These are phyloP conservation scores for Aspergillus sp. DNA, from an alignment of 2,329 filamentous ascomycete species.

Conservation along the genomic window DNA sequence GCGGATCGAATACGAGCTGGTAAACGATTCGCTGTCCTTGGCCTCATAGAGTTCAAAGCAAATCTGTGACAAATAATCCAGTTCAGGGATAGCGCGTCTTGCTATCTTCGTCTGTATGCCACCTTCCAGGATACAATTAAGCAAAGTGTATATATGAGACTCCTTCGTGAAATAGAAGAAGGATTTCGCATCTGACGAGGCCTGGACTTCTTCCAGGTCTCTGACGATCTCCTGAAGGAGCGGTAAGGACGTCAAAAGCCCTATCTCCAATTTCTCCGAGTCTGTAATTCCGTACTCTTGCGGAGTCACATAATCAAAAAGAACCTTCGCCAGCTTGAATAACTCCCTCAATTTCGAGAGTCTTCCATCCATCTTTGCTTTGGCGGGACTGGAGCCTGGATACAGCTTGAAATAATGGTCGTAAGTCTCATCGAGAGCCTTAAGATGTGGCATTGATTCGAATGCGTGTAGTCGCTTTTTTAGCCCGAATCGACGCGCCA, in stretches of 20 bases:
- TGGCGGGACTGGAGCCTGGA: constrained; percentile 63
- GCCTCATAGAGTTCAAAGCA: constrained; percentile 98
- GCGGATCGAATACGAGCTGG: constrained; percentile 89
- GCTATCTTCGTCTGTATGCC: constrained; percentile 96
- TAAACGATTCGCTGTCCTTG: constrained; percentile 66
- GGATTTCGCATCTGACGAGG: constrained; percentile 83
- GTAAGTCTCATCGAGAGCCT: constrained; percentile 48
- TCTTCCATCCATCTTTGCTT: constrained; percentile 72
- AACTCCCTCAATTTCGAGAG: constrained; percentile 85
- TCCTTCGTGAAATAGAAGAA: constrained; percentile 99
- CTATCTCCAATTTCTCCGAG: constrained; percentile 96
- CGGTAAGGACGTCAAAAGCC: constrained; percentile 83
- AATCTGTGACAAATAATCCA: constrained; percentile 95
- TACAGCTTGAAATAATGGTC: constrained; percentile 84
- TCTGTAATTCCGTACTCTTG: constrained; percentile 97
- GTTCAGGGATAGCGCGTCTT: constrained; percentile 86
- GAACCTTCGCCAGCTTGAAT: constrained; percentile 84
- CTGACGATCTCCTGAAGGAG: constrained; percentile 94
- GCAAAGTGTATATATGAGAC: constrained; percentile 93
- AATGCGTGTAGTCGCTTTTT: constrained; percentile 45
- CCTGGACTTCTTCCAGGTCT: constrained; percentile 94
- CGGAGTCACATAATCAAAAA: constrained; percentile 97
- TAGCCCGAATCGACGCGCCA: constrained; percentile 40
- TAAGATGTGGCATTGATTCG: constrained; percentile 35
- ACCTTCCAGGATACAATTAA: constrained; percentile 96